These are phyloP conservation scores for Colletotrichum kahawae DNA, from an alignment of 2,329 filamentous ascomycete genomes.

Conservation along the genomic window DNA sequence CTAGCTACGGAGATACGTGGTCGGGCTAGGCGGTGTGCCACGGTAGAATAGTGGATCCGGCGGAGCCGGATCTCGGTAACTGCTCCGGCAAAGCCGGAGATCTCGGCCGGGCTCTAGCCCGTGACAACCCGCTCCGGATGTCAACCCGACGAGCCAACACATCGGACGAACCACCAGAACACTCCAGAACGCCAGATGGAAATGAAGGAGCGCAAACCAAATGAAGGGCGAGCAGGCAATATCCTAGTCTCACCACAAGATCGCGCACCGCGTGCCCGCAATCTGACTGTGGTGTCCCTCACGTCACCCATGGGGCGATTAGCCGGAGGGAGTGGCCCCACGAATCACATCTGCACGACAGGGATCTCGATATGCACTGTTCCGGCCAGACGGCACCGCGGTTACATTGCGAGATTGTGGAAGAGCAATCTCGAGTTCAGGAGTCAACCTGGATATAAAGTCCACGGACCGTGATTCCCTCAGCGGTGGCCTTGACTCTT, in stretches of 20 bases:
- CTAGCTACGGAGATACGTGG: too few relatives aligned
- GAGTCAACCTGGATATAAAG: neutral
- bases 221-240: neutral
- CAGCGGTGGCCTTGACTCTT: neutral
- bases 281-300: neutral
- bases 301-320: conserved; percentile 10
- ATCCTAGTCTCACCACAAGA: neutral
- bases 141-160: neutral
- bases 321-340: neutral
- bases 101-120: too few relatives aligned
- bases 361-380: neutral
- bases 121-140: neutral
- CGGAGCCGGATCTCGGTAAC: too few relatives aligned
- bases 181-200: neutral
- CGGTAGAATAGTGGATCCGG: too few relatives aligned
- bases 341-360: neutral
- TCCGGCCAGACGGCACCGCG: conserved; percentile 2
- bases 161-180: neutral
- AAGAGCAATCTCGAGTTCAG: neutral
- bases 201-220: conserved; percentile 8
- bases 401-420: neutral
- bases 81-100: too few relatives aligned
- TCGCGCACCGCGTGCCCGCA: neutral
- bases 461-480: too few relatives aligned
- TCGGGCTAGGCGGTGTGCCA: too few relatives aligned